phyloP scores from a whole-genome alignment of 1,284 basidiomycete species.

The Anthracocystis setariae region DNA sequence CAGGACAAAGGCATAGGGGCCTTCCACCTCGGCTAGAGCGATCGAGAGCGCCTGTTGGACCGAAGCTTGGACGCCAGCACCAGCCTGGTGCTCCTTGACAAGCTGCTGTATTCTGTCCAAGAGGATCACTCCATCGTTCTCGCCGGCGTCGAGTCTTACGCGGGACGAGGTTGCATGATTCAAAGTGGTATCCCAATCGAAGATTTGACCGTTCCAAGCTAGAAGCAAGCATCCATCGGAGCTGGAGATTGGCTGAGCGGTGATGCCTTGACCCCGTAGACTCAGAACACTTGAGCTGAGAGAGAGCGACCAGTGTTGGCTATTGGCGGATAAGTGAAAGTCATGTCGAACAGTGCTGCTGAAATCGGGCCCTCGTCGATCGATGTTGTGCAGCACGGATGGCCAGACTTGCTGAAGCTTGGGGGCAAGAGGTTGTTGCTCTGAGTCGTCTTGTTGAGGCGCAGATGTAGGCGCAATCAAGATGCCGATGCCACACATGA shows the following conservation, averaged over 20 bases:
- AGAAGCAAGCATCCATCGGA: slow-evolving; percentile 28
- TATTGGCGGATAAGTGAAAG: slow-evolving; percentile 4
- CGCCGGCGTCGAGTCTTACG: slow-evolving; percentile 14
- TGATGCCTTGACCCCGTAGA: slow-evolving; percentile 53
- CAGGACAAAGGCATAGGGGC: slow-evolving; percentile 61
- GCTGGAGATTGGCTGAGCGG: slow-evolving; percentile 46
- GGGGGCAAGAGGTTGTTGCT: neutral
- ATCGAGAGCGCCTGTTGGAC: slow-evolving; percentile 1
- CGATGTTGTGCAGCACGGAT: slow-evolving; percentile 26
- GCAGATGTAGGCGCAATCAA: slow-evolving; percentile 12
- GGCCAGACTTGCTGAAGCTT: slow-evolving; percentile 9
- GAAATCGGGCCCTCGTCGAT: slow-evolving; percentile 24
- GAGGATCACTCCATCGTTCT: slow-evolving; percentile 53
- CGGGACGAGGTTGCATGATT: slow-evolving; percentile 9
- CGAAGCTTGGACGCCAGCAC: neutral
- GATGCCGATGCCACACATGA: slow-evolving; percentile 42
- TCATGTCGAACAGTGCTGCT: slow-evolving; percentile 8
- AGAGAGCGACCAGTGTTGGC: slow-evolving; percentile 11
- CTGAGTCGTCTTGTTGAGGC: neutral
- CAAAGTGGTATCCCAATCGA: slow-evolving; percentile 28
- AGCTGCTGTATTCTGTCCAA: slow-evolving; percentile 33
- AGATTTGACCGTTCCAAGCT: slow-evolving; percentile 66
- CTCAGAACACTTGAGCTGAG: slow-evolving; percentile 52
- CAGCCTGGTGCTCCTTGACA: neutral
- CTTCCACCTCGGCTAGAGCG: slow-evolving; percentile 53